Base-by-base conservation (phyloP, 106 monocot species). In the Triglochin maritima region DNA sequence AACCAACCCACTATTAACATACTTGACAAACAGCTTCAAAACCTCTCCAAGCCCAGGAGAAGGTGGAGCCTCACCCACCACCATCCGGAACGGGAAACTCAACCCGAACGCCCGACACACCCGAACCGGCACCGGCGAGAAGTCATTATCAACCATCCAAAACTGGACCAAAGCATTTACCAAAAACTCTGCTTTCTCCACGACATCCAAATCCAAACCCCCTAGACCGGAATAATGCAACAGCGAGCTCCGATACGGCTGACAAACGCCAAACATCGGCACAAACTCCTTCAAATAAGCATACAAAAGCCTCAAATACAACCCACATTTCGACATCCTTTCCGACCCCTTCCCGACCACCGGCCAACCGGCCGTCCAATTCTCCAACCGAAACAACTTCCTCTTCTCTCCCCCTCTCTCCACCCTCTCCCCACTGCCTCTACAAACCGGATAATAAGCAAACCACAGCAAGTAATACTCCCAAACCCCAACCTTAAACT, bases 401-500 rank as follows among this genome's bases (percentile, higher is more conserved):
- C 47, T 79, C 73, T 82, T 84, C 46, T 67, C 67, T 6, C 16
- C 60, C 4, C 9, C 54, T 44, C 6, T 17, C 17, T 8, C 17
- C 48, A 12, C 64, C n/a, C 16, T 70, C 54, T 79, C 79, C 29
- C 60, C 55, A 49, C 71, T 78, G 29, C 86, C 96, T 15, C 68
- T 65, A 47, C 80, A 92, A 4, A 98, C 80, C 8, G 91, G 98
- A 47, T 84, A 92, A 67, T 98, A 92, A 0, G 86, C 91, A 59
- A 92, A 98, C 98, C 98, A 98, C 60, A 98, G 84, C 50, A 98
- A 74, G 62, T 80, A 92, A 61, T 98, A 98, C 71, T 98, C 92
- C 57, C 88, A 98, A 3, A 82, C 81, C 46, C 81, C 86, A 13
- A 92, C 79, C 75, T 85, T 84, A 7, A 95, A 14, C 77, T 79